phyloP scores from a whole-genome alignment of 306 rosid genomes.

The Castanea mollissima region DNA sequence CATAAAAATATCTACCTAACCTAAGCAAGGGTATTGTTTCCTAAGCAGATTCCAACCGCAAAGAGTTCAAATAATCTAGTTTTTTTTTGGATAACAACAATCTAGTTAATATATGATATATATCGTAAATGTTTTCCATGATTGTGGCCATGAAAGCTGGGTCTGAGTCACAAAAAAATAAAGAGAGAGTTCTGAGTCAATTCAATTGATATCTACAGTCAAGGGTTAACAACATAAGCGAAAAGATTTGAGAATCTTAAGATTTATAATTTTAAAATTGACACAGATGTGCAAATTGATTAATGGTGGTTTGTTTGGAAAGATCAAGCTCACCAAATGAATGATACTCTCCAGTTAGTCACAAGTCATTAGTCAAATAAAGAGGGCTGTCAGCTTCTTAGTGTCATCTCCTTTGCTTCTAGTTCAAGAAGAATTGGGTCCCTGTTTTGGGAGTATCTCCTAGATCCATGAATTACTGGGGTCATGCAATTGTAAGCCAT shows the following conservation, averaged over 20 bases:
- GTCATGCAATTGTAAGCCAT: neutral
- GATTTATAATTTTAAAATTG: neutral
- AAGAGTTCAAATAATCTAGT: too few species aligned
- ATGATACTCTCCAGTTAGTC: neutral
- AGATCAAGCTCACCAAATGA: neutral
- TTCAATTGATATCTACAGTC: neutral
- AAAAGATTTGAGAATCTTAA: neutral
- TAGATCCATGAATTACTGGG: neutral
- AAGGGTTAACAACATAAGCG: neutral
- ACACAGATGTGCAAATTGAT: neutral
- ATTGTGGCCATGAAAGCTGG: too few species aligned
- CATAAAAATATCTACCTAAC: too few species aligned
- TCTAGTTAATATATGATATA: too few species aligned
- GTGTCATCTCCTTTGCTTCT: neutral
- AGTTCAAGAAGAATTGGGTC: conserved; percentile 23
- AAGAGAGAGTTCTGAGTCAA: neutral
- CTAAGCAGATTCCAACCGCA: too few species aligned
- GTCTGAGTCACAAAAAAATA: too few species aligned
- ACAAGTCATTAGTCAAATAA: neutral
- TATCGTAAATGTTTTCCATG: too few species aligned
- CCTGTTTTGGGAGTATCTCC: neutral
- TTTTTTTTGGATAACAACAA: too few species aligned
- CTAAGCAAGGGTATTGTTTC: too few species aligned
- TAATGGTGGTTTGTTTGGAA: neutral
- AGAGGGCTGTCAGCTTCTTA: too few species aligned